Base-by-base conservation (phyloP, 441 rosid genomes). In the Lepidium campestre region DNA sequence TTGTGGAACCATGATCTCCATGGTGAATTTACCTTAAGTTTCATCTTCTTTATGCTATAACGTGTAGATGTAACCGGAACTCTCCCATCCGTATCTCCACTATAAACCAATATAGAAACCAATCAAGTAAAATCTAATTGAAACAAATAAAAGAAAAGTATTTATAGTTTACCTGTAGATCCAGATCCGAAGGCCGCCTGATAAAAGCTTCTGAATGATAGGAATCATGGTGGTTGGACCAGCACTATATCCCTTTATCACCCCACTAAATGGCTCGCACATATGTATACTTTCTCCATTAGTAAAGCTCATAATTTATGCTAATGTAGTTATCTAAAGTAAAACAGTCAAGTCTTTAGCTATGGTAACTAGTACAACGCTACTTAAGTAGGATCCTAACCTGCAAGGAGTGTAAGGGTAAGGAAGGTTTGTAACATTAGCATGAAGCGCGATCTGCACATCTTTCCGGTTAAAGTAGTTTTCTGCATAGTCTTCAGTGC, bases 71-170 rank as follows among this genome's bases (percentile, higher is more conserved):
- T 85, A 22, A 85, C 89, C 0, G 86, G 86, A 61, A 82, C 83
- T 67, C 89, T 80, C 64, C 89, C 87, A 69, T 85, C 87, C 2
- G 82, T 78, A 57, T 85, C 89, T 10, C 89, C 89, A 22, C 89
- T 81, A 76, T 71, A 71, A 29, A 55, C 52, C 58, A 39, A 12
- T 10, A 25, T 6, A 3, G 2, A 36, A 36, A 37, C 22, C 36
- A 25, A 25, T 34, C 3, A 10, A 0, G 1, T 32, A 31, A 23
- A 32, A 40, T 17, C 3, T 32, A 31, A 2, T 39, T 19, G 17
- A 31, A 29, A 29, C 2, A 7, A 29, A 4, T 0, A 29, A 6
- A 56, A 25, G 19, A 17, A 15, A 14, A 52, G n/a, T n/a, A n/a
- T n/a, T 14, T 7, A 10, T 49, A 46, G 1, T 7, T 7, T 56